These are phyloP conservation scores for Pestalotiopsis sp. DNA, from an alignment of 2,329 filamentous ascomycete species.

Conservation along the genomic window DNA sequence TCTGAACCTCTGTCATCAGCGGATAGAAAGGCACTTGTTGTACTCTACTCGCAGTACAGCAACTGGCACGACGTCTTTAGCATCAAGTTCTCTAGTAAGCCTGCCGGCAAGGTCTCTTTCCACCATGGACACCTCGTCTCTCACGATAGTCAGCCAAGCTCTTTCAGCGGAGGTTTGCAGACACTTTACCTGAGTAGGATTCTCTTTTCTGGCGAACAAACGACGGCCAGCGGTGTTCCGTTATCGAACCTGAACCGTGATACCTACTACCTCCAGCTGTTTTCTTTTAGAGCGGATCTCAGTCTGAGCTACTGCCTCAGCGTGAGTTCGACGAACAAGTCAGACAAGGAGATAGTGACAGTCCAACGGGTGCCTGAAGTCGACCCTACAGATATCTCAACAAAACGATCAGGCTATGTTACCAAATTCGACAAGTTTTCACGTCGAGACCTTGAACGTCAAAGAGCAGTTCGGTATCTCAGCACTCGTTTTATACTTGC, in stretches of 20 bases:
- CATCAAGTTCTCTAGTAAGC: slow-evolving; percentile 22
- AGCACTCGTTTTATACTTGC: slow-evolving; percentile 26
- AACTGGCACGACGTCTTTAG: slow-evolving; percentile 30
- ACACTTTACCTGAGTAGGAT: slow-evolving; percentile 25
- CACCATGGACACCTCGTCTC: slow-evolving; percentile 24
- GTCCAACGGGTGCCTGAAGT: slow-evolving; percentile 16
- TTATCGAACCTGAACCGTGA: too few relatives aligned
- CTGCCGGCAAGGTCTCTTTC: slow-evolving; percentile 24
- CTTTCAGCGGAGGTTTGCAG: slow-evolving; percentile 17
- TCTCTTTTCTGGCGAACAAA: slow-evolving; percentile 19
- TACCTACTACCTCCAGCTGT: slow-evolving; percentile 50
- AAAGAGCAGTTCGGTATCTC: slow-evolving; percentile 19
- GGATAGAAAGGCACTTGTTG: slow-evolving; percentile 24
- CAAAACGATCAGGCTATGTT: not conserved
- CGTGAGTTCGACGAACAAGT: slow-evolving; percentile 19
- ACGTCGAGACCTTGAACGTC: slow-evolving; percentile 8
- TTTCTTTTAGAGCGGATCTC: slow-evolving; percentile 44
- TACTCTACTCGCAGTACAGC: slow-evolving; percentile 28
- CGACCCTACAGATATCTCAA: not conserved
- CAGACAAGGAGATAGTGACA: slow-evolving; percentile 20
- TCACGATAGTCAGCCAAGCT: not conserved
- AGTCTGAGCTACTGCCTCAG: slow-evolving; percentile 43
- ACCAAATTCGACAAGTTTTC: not conserved
- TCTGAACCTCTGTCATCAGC: slow-evolving; percentile 22
- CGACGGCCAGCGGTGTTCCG: not conserved